A percentile compares a stretch with the other conserved stretches of the same genome.
These are phyloP conservation scores for Vigna unguiculata DNA, from an alignment of 306 rosid species.

Conservation along the genomic window DNA sequence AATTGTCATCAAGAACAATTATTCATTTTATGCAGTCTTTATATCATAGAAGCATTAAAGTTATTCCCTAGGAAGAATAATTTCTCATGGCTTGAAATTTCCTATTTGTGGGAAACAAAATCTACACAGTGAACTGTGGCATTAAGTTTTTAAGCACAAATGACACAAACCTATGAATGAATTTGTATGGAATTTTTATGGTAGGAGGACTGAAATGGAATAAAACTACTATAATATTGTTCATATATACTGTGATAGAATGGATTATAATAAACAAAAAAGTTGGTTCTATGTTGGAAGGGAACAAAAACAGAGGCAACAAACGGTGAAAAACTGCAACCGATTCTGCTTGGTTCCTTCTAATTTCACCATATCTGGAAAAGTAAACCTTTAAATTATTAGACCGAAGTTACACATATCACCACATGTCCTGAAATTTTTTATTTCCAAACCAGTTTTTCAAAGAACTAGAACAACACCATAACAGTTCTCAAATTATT, in stretches of 20 bases:
- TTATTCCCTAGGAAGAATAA: constrained; percentile 3
- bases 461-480: background rate
- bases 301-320: background rate
- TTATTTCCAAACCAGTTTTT: background rate
- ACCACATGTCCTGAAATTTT: background rate
- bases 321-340: background rate
- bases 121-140: constrained; percentile 2
- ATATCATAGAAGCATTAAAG: constrained; percentile 32
- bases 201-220: background rate
- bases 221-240: background rate
- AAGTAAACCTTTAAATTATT: background rate
- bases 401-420: background rate
- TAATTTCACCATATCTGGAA: background rate
- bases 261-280: background rate
- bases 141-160: constrained; percentile 7
- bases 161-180: background rate
- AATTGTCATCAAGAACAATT: constrained; percentile 18
- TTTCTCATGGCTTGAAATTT: constrained; percentile 11
- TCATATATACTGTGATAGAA: constrained; percentile 2
- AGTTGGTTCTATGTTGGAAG: background rate
- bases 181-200: background rate
- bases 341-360: background rate
- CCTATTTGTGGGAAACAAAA: constrained; percentile 1
- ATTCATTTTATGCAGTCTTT: background rate
- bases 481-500: background rate